phyloP scores from a whole-genome alignment of 805 yeast genomes.

The Sugiyamaella lignohabitans region DNA sequence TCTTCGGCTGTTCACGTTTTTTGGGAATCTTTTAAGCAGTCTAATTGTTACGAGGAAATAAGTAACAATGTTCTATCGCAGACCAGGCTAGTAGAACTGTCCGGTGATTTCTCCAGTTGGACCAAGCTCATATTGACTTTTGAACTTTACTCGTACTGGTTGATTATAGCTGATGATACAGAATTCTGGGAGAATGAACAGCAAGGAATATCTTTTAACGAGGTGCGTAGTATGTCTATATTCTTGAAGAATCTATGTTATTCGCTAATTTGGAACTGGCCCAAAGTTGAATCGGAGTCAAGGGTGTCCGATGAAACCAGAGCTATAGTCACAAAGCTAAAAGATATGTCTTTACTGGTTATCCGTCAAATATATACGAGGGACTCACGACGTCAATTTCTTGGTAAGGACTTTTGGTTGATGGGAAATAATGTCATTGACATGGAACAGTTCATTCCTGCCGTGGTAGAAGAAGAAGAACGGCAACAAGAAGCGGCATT shows the following conservation, averaged over 20 bases:
- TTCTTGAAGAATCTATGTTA: conserved; percentile 49
- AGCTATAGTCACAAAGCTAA: conserved; percentile 16
- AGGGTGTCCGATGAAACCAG: not conserved
- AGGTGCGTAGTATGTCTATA: conserved; percentile 37
- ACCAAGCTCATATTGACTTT: conserved; percentile 43
- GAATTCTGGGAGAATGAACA: conserved; percentile 45
- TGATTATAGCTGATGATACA: conserved; percentile 58
- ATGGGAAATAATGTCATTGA: conserved; percentile 29
- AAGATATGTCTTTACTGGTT: conserved; percentile 42
- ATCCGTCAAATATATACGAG: conserved; percentile 60
- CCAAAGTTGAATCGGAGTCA: conserved; percentile 8
- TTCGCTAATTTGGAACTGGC: conserved; percentile 40
- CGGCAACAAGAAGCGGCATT: conserved; percentile 18
- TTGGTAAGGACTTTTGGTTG: conserved; percentile 52
- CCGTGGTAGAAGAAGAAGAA: conserved; percentile 42
- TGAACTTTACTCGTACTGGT: conserved; percentile 60
- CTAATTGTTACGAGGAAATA: conserved; percentile 6
- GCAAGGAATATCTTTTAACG: conserved; percentile 35
- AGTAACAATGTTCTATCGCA: conserved; percentile 1
- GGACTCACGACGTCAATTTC: conserved; percentile 53
- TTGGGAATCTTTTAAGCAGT: conserved; percentile 16
- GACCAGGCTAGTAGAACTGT: not conserved
- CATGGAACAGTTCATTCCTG: conserved; percentile 33
- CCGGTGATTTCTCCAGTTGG: conserved; percentile 13
- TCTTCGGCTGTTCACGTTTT: conserved; percentile 16